phyloP scores from a whole-genome alignment of 257 asterid genomes.

The Jacaranda mimosifolia region DNA sequence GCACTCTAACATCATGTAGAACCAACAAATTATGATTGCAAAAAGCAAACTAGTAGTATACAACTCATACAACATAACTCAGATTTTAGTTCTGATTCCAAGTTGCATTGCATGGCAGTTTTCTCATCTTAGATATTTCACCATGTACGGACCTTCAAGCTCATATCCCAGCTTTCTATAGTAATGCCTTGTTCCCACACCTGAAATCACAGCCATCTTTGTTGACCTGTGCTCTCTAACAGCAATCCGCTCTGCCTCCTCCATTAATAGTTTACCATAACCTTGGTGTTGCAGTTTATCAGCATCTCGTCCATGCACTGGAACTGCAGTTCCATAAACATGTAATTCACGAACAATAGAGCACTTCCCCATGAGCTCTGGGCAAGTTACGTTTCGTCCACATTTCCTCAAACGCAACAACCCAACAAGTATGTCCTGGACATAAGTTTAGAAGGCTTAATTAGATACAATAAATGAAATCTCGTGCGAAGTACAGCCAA shows the following conservation, averaged over 20 bases:
- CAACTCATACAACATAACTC: neutral
- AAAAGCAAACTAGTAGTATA: slow-evolving; percentile 1
- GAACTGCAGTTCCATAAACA: slow-evolving; percentile 98
- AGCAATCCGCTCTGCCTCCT: slow-evolving; percentile 92
- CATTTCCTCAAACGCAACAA: slow-evolving; percentile 83
- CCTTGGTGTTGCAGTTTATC: slow-evolving; percentile 98
- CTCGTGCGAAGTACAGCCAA: too few species aligned
- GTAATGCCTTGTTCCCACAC: slow-evolving; percentile 97
- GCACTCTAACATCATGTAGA: too few species aligned
- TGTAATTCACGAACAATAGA: slow-evolving; percentile 95
- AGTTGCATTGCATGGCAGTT: neutral
- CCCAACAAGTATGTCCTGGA: slow-evolving; percentile 96
- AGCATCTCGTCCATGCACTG: slow-evolving; percentile 94
- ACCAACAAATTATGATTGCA: too few species aligned
- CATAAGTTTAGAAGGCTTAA: neutral
- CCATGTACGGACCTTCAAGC: slow-evolving; percentile 99
- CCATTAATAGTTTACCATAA: slow-evolving; percentile 93
- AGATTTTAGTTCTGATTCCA: neutral
- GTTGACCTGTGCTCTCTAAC: slow-evolving; percentile 79
- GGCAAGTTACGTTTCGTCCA: slow-evolving; percentile 84
- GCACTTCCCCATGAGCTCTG: slow-evolving; percentile 89
- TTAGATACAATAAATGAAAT: too few species aligned
- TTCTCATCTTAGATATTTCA: slow-evolving; percentile 61
- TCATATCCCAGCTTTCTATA: slow-evolving; percentile 95
- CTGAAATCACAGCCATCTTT: slow-evolving; percentile 93